A percentile compares a stretch with the other conserved stretches of the same genome.
Evolutionary conservation across 2,329 filamentous ascomycete species (phyloP).

Genomic region (Trichoderma asperellum): DNA sequence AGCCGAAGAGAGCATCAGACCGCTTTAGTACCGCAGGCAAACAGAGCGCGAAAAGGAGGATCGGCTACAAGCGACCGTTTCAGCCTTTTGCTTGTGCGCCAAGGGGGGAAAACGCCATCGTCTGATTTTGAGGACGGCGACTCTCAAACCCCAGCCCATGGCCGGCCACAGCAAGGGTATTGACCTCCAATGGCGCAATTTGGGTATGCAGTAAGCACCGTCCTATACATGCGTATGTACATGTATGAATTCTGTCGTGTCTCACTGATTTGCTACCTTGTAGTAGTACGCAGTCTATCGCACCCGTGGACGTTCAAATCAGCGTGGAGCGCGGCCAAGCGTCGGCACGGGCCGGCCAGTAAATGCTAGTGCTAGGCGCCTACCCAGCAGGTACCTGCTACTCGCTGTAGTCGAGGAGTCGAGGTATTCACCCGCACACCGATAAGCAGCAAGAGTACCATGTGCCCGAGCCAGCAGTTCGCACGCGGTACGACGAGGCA

Average conservation of each 20-base stretch:
- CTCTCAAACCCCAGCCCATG: not conserved
- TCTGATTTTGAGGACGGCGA: not conserved
- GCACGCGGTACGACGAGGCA: not conserved
- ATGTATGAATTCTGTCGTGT: not conserved
- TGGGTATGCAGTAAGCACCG: not conserved
- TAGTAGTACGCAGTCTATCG: not conserved
- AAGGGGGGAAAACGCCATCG: not conserved
- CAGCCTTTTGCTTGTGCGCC: not conserved
- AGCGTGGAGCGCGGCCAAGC: slow-evolving; percentile 15
- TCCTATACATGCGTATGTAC: not conserved
- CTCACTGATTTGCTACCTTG: not conserved
- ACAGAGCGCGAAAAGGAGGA: not conserved
- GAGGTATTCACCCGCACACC: not conserved
- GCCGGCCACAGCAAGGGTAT: not conserved
- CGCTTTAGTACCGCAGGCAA: not conserved
- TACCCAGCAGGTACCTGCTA: no score
- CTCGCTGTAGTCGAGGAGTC: not conserved
- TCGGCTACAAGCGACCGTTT: not conserved
- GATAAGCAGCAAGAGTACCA: not conserved
- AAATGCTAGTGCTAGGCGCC: not conserved
- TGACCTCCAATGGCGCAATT: not conserved
- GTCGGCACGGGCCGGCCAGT: slow-evolving; percentile 25
- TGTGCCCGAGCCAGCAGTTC: not conserved
- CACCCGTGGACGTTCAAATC: not conserved
- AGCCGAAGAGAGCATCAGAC: not conserved